phyloP scores from a whole-genome alignment of 495 filamentous ascomycete species.

The Astrocystis sublimbata region DNA sequence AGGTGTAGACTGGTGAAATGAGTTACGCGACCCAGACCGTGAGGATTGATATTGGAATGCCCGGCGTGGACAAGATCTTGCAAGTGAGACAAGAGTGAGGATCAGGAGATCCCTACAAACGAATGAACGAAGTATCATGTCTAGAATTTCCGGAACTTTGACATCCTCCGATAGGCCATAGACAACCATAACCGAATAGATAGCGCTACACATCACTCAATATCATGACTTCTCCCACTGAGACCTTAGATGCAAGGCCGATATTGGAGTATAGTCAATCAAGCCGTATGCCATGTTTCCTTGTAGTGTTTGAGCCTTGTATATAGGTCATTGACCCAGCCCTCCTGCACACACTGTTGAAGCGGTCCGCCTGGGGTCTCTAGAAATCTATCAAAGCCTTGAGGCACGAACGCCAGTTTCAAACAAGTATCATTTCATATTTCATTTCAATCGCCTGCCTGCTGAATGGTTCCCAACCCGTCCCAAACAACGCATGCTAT shows the following conservation, averaged over 20 bases:
- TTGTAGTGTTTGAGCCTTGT: background rate
- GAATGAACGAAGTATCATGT: no score
- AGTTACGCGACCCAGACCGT: no score
- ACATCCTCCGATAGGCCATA: no score
- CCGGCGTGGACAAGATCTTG: no score
- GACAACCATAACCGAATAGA: background rate
- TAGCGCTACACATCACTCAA: background rate
- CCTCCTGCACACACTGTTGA: background rate
- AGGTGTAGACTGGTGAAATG: conserved; percentile 18
- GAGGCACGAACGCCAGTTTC: background rate
- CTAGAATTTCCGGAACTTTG: no score
- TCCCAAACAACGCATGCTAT: background rate
- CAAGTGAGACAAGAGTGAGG: no score
- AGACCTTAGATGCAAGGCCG: background rate
- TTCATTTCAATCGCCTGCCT: conserved; percentile 9
- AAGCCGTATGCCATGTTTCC: background rate
- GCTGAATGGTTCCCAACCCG: conserved; percentile 9
- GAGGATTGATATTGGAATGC: background rate
- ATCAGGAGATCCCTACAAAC: no score
- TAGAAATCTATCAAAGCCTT: background rate
- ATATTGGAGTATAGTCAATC: background rate
- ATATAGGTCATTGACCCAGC: no score
- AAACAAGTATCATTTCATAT: background rate
- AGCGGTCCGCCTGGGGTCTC: background rate
- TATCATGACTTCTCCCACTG: background rate